These are phyloP conservation scores for Cordyceps fumosorosea DNA, from an alignment of 2,329 filamentous ascomycete species.

Conservation along the genomic window DNA sequence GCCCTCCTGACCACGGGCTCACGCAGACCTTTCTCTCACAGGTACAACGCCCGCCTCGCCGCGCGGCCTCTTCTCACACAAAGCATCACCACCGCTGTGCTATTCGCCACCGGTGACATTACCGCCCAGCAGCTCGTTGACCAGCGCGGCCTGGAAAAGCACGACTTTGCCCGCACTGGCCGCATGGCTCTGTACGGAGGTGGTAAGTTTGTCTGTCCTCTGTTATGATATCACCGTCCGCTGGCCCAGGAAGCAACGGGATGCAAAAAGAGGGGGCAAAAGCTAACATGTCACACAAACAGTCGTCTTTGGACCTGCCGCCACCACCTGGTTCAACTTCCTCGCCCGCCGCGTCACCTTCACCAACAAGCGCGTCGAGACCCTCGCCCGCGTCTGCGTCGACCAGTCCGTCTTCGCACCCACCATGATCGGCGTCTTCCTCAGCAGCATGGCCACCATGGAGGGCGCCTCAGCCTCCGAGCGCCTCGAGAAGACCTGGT, in stretches of 20 bases:
- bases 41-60: conserved; percentile 83
- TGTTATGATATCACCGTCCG: neutral
- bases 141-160: conserved; percentile 66
- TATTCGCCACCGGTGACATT: conserved; percentile 88
- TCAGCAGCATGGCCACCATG: conserved; percentile 76
- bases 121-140: conserved; percentile 90
- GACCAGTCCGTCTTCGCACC: conserved; percentile 83
- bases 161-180: conserved; percentile 65
- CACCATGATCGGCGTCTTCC: conserved; percentile 73
- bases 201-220: conserved; percentile 43
- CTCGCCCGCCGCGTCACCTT: conserved; percentile 64
- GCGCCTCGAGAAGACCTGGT: conserved; percentile 67
- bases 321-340: conserved; percentile 79
- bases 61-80: conserved; percentile 82
- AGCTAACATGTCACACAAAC: neutral
- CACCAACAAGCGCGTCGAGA: conserved; percentile 59
- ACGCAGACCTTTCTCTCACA: conserved; percentile 25
- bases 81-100: conserved; percentile 79
- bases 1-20: neutral
- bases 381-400: conserved; percentile 66
- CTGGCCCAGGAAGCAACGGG: neutral
- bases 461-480: conserved; percentile 57
- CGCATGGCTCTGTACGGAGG: conserved; percentile 79
- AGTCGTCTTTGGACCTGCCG: conserved; percentile 82
- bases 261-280: neutral